Base-by-base conservation (phyloP, 1,284 basidiomycete genomes). In the Cryptococcus sp. region DNA sequence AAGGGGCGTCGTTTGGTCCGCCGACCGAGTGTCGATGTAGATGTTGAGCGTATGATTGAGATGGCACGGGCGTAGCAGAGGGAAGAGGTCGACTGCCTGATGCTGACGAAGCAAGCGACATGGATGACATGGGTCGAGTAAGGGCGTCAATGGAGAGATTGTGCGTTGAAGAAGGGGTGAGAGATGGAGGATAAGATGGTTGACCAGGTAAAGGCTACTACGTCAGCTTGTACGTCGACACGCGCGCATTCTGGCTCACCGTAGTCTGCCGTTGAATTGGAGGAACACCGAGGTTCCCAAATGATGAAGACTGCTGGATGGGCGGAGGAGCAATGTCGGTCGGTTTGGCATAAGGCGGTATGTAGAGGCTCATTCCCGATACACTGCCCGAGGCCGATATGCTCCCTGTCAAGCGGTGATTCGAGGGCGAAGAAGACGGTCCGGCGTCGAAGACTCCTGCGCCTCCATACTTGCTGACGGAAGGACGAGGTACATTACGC, bases 331-430 rank as follows among this genome's bases (percentile, higher is more conserved):
- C 24, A 3, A 26, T 28, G 18, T 44, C 18, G 18, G 45, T 52
- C 35, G 50, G 51, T 40, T 66, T 58, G 22, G 54, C 57, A 37
- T 71, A 71, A 0, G 69, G 69, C 3, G 69, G 69, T 7, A 69
- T 70, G 50, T 71, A 71, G 10, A 71, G 59, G 50, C 59, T 66
- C 59, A 66, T 63, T 10, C 68, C 69, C 1, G 69, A 67, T 16
- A 66, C 56, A 44, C 69, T 69, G 16, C 61, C 58, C 2, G 63
- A 60, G 12, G 64, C 47, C 19, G 57, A 48, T 14, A 68, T 42
- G 19, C 52, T 53, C 9, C 48, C 56, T 50, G 18, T 38, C 48
- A 22, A 45, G 26, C 21, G 65, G 57, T 6, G 62, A 51, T 34
- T 23, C 4, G 60, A 55, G 12, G 59, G 32, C 4, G 48, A 56